Evolutionary conservation across 1,139 yeast genomes (phyloP), one percentile per base, ranked within the genome.

Genomic region (Yamadazyma membranifaciens): DNA sequence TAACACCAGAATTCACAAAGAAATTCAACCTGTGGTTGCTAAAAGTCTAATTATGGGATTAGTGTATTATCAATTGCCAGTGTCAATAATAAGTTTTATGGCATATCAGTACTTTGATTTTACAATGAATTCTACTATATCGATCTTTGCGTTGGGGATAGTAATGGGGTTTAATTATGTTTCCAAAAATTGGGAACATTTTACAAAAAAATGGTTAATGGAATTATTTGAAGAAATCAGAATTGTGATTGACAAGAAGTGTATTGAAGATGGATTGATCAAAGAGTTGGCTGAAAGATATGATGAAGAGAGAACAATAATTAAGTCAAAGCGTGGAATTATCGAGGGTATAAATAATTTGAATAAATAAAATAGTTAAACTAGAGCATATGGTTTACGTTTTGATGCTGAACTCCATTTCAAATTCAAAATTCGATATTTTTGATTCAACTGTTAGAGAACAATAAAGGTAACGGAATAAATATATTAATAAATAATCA

Each of bases 91-190:
- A 9, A 55, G 75, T 3, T 50, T 58, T 11, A 43, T 59, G 6
- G 58, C 72, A 0, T 69, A 63, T 49, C 60, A 62, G 37, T 60
- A 58, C 43, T 68, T 71, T 47, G 74, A 61, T 2, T 60, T 69
- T 42, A 54, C 63, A 2, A 45, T 57, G 1, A 65, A 72, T 39
- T 56, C 66, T 11, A 62, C 69, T 0, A 40, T 61, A 20, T 73
- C 76, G 0, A 52, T 72, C 12, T 61, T 58, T 4, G 51, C 59
- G 5, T 53, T 72, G n/a, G 78, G 78, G 1, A 61, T 70, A 64
- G 67, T 66, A 5, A 51, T 67, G 39, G 78, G 78, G 6, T 69
- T 71, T 50, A 70, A 70, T 42, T 61, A 68, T 39, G 73, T 71
- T 2, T 64, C 75, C 6, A 67, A 63, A 38, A 49, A 45, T 6